Evolutionary conservation across 257 asterid genomes (phyloP).

Genomic region (Echites panduratus): DNA sequence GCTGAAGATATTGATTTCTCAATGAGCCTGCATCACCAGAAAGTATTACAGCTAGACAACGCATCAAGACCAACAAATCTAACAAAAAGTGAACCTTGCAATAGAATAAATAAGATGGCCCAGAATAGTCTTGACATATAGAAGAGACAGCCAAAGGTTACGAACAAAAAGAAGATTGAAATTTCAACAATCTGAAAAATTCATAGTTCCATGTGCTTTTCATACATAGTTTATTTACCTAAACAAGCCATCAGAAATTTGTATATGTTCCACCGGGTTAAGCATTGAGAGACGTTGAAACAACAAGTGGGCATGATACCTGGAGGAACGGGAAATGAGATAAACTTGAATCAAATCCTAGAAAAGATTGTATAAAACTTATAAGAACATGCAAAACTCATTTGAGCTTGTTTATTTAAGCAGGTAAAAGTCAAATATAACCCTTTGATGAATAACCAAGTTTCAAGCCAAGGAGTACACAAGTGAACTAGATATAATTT

Average conservation of each 20-base stretch:
- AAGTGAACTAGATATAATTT: neutral
- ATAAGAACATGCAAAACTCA: neutral
- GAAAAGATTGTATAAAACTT: neutral
- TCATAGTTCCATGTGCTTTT: neutral
- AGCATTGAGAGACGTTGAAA: constrained; percentile 82
- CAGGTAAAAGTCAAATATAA: neutral
- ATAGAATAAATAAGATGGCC: constrained; percentile 11
- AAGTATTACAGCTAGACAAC: neutral
- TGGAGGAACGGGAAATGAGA: constrained; percentile 31
- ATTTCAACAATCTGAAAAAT: neutral
- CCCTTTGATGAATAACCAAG: neutral
- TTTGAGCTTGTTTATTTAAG: neutral
- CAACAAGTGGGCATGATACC: constrained; percentile 82
- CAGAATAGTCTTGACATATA: neutral
- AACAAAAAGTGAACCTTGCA: constrained; percentile 13
- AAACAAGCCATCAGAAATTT: constrained; percentile 67
- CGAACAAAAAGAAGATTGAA: no score
- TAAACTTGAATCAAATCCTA: neutral
- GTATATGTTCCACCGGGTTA: constrained; percentile 78
- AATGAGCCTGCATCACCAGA: constrained; percentile 55
- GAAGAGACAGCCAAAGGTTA: neutral
- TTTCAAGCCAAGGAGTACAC: neutral
- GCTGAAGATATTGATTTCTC: constrained; percentile 56
- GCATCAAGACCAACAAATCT: constrained; percentile 2
- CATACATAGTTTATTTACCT: constrained; percentile 57